phyloP scores from a whole-genome alignment of 2,329 filamentous ascomycete species.

The Stagonosporopsis rhizophila region DNA sequence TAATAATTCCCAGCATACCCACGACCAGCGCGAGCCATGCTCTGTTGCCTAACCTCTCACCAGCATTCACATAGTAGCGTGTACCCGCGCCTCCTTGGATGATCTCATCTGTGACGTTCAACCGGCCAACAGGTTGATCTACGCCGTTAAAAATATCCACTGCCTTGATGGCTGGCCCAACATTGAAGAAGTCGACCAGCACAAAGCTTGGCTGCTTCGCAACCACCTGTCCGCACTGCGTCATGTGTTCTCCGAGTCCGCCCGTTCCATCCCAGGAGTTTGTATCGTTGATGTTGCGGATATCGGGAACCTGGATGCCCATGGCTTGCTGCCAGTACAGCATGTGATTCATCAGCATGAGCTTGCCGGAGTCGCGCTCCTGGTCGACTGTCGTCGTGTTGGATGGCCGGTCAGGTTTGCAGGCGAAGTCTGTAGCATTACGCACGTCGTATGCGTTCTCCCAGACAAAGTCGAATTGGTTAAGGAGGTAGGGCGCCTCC shows the following conservation, averaged over 20 bases:
- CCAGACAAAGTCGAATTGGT: slow-evolving; percentile 70
- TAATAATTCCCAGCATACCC: background rate
- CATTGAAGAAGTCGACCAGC: slow-evolving; percentile 79
- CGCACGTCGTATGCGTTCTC: slow-evolving; percentile 73
- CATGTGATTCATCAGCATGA: slow-evolving; percentile 82
- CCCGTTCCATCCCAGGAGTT: slow-evolving; percentile 69
- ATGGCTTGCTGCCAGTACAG: slow-evolving; percentile 63
- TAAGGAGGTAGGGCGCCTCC: slow-evolving; percentile 63
- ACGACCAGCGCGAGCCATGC: slow-evolving; percentile 13
- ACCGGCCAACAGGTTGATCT: slow-evolving; percentile 54
- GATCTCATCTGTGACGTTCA: slow-evolving; percentile 25
- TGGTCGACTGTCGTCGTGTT: slow-evolving; percentile 51
- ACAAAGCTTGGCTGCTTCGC: slow-evolving; percentile 69
- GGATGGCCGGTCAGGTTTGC: slow-evolving; percentile 70
- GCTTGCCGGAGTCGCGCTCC: slow-evolving; percentile 60
- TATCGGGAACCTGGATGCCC: slow-evolving; percentile 38
- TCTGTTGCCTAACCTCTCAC: slow-evolving; percentile 8
- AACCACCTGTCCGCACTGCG: slow-evolving; percentile 64
- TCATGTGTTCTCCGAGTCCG: slow-evolving; percentile 49
- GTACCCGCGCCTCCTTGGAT: slow-evolving; percentile 7
- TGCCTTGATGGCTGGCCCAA: slow-evolving; percentile 70
- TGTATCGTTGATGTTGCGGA: slow-evolving; percentile 64
- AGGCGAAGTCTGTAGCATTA: slow-evolving; percentile 69
- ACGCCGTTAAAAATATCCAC: slow-evolving; percentile 72
- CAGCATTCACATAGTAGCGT: slow-evolving; percentile 5